phyloP scores from a whole-genome alignment of 768 basidiomycete genomes.

The Dentipellis fragilis region DNA sequence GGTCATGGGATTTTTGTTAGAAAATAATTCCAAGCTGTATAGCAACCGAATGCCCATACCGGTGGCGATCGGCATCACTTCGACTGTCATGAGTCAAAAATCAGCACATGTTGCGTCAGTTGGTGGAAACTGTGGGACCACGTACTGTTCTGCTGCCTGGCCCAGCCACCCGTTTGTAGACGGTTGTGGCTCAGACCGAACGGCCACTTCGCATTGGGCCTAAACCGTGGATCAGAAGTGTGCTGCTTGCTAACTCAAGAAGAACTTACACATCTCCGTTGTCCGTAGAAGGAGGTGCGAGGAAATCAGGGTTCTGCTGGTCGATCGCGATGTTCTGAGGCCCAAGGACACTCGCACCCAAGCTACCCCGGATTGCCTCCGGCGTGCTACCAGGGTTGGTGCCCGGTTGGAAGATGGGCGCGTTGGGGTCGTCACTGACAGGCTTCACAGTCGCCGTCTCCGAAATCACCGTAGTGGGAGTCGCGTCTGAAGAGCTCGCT shows the following conservation, averaged over 20 bases:
- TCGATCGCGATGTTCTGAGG: slow-evolving; percentile 49
- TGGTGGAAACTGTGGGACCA: neutral
- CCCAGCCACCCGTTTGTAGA: slow-evolving; percentile 52
- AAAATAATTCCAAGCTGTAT: neutral
- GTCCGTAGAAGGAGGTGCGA: slow-evolving; percentile 59
- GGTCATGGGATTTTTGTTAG: neutral
- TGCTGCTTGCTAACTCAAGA: neutral
- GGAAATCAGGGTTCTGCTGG: slow-evolving; percentile 42
- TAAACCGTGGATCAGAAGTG: slow-evolving; percentile 10
- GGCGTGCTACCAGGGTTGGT: slow-evolving; percentile 17
- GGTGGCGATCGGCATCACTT: slow-evolving; percentile 39
- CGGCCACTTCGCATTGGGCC: slow-evolving; percentile 46
- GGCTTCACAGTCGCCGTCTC: slow-evolving; percentile 13
- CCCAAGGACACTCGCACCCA: slow-evolving; percentile 41
- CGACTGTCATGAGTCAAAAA: slow-evolving; percentile 20
- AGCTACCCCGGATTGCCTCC: slow-evolving; percentile 32
- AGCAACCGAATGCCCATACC: slow-evolving; percentile 19
- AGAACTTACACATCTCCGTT: slow-evolving; percentile 34
- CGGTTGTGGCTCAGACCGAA: slow-evolving; percentile 46
- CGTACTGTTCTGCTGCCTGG: slow-evolving; percentile 43
- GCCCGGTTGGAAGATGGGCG: slow-evolving; percentile 11
- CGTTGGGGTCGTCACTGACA: slow-evolving; percentile 21
- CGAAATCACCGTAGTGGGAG: neutral
- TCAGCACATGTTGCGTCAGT: too few relatives aligned
- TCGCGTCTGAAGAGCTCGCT: neutral